Percentiles rank a stretch among this genome's conserved stretches.
Evolutionary conservation across 2,329 filamentous ascomycete species (phyloP).

Genomic region (Fusarium stilboides): DNA sequence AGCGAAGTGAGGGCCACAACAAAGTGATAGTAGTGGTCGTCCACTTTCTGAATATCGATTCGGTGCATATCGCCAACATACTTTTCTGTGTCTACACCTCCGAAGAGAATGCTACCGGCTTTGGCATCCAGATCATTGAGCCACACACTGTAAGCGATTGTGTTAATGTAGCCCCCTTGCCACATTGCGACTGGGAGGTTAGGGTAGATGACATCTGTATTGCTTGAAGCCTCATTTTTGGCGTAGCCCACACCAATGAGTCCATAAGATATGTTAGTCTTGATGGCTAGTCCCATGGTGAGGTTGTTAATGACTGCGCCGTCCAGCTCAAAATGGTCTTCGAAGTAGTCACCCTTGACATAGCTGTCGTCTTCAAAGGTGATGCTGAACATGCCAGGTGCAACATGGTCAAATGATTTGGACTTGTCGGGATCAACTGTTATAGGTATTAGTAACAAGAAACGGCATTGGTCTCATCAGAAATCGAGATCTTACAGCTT

Average conservation of each 20-base stretch:
- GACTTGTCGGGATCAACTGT: slow-evolving; percentile 65
- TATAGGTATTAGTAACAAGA: slow-evolving; percentile 41
- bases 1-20: slow-evolving; percentile 65
- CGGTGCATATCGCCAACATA: slow-evolving; percentile 75
- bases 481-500: slow-evolving; percentile 59
- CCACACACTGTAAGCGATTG: slow-evolving; percentile 81
- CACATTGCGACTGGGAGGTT: slow-evolving; percentile 78
- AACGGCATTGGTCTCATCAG: neutral
- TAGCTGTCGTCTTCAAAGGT: slow-evolving; percentile 73
- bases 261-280: slow-evolving; percentile 70
- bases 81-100: slow-evolving; percentile 84
- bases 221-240: slow-evolving; percentile 64
- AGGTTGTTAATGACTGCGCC: slow-evolving; percentile 66
- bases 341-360: slow-evolving; percentile 71
- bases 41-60: slow-evolving; percentile 67
- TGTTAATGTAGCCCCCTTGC: slow-evolving; percentile 74
- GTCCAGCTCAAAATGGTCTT: slow-evolving; percentile 70
- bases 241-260: slow-evolving; percentile 74
- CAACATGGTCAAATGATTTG: slow-evolving; percentile 61
- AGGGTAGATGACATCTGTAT: slow-evolving; percentile 57
- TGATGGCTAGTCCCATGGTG: slow-evolving; percentile 70
- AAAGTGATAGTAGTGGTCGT: slow-evolving; percentile 63
- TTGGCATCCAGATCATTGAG: slow-evolving; percentile 71
- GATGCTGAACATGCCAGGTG: slow-evolving; percentile 67
- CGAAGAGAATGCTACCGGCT: slow-evolving; percentile 82